Evolutionary conservation across 768 basidiomycete species (phyloP), one percentile per base, ranked within the genome.

Genomic region (Psilocybe sp.): DNA sequence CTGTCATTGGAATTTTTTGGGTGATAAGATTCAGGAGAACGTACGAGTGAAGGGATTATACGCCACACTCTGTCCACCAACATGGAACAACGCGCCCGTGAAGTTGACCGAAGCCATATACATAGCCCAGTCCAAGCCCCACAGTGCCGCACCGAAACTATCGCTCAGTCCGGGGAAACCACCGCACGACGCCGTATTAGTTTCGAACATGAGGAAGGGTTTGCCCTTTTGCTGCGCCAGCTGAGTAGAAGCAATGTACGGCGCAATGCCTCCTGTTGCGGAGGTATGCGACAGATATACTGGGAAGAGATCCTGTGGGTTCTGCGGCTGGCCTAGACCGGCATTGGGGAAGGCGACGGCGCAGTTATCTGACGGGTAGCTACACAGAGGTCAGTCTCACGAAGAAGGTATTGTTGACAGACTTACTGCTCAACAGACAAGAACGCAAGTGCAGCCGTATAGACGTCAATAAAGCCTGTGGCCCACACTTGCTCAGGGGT

Each of bases 171-270:
- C 86, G 5, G 78, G 68, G 61, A 87, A 83, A 12, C 86, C 85
- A 59, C 82, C 84, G 69, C 85, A 87, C 40, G 78, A 79, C 4
- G 83, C 84, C 1, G 79, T 79, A 58, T 86, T 87, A 8, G 82
- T 85, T 60, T 88, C 86, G 53, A 87, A 78, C 82, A 88, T 85
- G 35, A 84, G 61, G 49, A 86, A 69, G 0, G 77, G 77, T 58
- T 77, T 77, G 1, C 66, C 63, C 3, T 60, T 59, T 0, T 64
- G 63, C 40, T 71, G 69, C 0, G 81, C 81, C 9, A 75, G 69
- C 44, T 53, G 52, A 0, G 79, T 70, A 0, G 80, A 75, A 44
- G 69, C 69, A 10, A 79, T 58, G 62, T 89, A 91, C 6, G 70
- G 69, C 1, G 52, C 39, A n/a, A 83, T 74, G n/a, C 89, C 69